Percentiles rank a stretch among this genome's conserved stretches.
Evolutionary conservation across 2,329 filamentous ascomycete genomes (phyloP).

Genomic region (Hypocrella siamensis): DNA sequence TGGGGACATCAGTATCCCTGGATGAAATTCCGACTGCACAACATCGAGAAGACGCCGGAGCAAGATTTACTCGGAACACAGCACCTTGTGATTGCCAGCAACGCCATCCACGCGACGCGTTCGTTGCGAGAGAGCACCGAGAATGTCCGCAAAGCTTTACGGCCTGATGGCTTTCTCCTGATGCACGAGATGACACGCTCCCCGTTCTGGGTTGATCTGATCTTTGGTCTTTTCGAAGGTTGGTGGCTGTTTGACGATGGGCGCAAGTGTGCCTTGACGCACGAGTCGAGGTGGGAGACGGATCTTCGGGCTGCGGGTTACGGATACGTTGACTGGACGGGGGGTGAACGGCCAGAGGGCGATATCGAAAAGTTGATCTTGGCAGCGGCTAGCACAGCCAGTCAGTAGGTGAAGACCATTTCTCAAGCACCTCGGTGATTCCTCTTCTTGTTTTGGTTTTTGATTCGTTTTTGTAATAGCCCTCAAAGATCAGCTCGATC

Average conservation of each 20-base stretch:
- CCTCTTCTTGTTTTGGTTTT: too few relatives aligned
- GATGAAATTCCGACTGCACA: constrained; percentile 4
- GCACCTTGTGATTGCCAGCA: constrained; percentile 17
- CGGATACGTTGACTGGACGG: constrained; percentile 8
- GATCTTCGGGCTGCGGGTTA: constrained; percentile 6
- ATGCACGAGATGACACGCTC: constrained; percentile 7
- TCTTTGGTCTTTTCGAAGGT: constrained; percentile 18
- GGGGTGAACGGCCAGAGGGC: constrained; percentile 5
- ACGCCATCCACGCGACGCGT: constrained; percentile 19
- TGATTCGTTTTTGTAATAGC: too few relatives aligned
- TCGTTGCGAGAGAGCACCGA: constrained; percentile 2
- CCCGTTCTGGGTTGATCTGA: constrained; percentile 13
- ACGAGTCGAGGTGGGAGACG: constrained; percentile 5
- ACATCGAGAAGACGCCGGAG: constrained; percentile 8
- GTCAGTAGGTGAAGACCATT: too few relatives aligned
- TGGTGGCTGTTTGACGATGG: constrained; percentile 16
- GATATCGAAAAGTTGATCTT: too few relatives aligned
- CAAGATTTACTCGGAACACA: constrained; percentile 7
- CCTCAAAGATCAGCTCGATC: too few relatives aligned
- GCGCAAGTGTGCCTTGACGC: constrained; percentile 3
- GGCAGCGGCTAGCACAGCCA: too few relatives aligned
- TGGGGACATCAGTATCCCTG: constrained; percentile 4
- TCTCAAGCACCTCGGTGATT: too few relatives aligned
- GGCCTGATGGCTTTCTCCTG: constrained; percentile 6
- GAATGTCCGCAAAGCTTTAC: constrained; percentile 8